These are phyloP conservation scores for Starmerella bacillaris DNA, from an alignment of 805 yeast genomes.

Conservation along the genomic window DNA sequence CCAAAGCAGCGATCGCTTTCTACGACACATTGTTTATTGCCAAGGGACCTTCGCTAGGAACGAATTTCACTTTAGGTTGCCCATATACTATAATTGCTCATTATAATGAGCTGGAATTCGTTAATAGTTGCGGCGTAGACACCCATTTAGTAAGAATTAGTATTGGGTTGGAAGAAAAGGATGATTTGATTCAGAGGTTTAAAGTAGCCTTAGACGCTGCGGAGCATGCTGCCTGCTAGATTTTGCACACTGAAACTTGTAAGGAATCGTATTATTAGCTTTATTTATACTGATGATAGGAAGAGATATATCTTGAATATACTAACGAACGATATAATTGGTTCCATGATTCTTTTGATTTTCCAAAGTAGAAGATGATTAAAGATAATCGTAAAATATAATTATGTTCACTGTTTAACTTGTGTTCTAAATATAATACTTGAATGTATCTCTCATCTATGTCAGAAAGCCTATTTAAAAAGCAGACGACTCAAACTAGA, in stretches of 20 bases:
- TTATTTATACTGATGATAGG: neutral
- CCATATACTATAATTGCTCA: slow-evolving; percentile 83
- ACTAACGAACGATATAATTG: neutral
- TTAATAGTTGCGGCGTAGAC: slow-evolving; percentile 69
- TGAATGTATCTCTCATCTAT: slow-evolving; percentile 14
- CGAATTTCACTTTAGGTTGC: slow-evolving; percentile 74
- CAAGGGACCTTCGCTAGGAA: slow-evolving; percentile 84
- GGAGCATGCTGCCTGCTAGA: slow-evolving; percentile 11
- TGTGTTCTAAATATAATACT: no score
- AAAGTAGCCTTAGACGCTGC: slow-evolving; percentile 31
- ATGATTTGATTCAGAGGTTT: slow-evolving; percentile 35
- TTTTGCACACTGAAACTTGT: neutral
- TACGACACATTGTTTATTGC: slow-evolving; percentile 52
- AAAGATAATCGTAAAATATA: no score
- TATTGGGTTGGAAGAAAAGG: slow-evolving; percentile 64
- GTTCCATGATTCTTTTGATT: no score
- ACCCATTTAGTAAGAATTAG: slow-evolving; percentile 59
- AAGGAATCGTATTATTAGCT: neutral
- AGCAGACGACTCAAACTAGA: slow-evolving; percentile 17
- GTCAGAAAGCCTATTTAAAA: slow-evolving; percentile 7
- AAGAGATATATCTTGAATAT: slow-evolving; percentile 1
- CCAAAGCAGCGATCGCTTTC: slow-evolving; percentile 49
- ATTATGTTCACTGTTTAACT: no score
- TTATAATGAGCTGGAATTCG: slow-evolving; percentile 60
- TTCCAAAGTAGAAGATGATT: no score